Conservation (phyloP, 2,329 filamentous ascomycete species). For the Zasmidium angulare region DNA sequence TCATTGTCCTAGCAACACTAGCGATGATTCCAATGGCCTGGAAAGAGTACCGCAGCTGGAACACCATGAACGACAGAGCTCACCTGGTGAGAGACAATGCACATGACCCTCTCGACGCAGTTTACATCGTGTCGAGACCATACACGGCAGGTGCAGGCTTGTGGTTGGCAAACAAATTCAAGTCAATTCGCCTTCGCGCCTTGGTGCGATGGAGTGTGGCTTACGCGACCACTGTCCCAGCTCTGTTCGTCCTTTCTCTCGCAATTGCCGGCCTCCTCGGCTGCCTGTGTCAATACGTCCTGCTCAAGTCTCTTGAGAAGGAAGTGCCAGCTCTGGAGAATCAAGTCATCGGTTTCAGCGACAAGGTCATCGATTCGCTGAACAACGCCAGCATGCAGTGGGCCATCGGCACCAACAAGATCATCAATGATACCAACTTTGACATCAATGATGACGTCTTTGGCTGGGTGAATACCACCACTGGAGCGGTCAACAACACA, state of each 20-base stretch:
- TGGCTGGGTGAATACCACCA: slow-evolving; percentile 83
- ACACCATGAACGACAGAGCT: slow-evolving; percentile 68
- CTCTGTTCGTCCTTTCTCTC: slow-evolving; percentile 82
- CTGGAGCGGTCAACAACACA: slow-evolving; percentile 78
- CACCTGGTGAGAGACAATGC: slow-evolving; percentile 63
- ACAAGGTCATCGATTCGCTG: slow-evolving; percentile 71
- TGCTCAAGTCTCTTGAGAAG: slow-evolving; percentile 71
- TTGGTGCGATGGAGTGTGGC: slow-evolving; percentile 80
- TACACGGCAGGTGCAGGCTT: slow-evolving; percentile 72
- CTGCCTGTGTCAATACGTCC: slow-evolving; percentile 76
- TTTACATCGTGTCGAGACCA: slow-evolving; percentile 83
- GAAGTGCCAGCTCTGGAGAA: slow-evolving; percentile 72
- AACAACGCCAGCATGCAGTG: slow-evolving; percentile 72
- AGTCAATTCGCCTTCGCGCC: slow-evolving; percentile 63
- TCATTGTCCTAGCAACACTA: slow-evolving; percentile 69
- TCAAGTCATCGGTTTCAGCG: slow-evolving; percentile 76
- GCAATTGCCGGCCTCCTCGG: slow-evolving; percentile 79
- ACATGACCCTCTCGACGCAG: slow-evolving; percentile 80
- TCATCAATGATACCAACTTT: slow-evolving; percentile 62
- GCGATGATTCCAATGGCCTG: slow-evolving; percentile 78
- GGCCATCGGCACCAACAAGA: slow-evolving; percentile 73
- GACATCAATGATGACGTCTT: slow-evolving; percentile 84
- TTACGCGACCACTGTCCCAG: slow-evolving; percentile 81
- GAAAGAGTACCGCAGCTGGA: slow-evolving; percentile 76
- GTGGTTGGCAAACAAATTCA: slow-evolving; percentile 65